Evolutionary conservation across 2,329 filamentous ascomycete genomes (phyloP), one percentile per base, ranked within the genome.

Genomic region (Fusarium secorum): DNA sequence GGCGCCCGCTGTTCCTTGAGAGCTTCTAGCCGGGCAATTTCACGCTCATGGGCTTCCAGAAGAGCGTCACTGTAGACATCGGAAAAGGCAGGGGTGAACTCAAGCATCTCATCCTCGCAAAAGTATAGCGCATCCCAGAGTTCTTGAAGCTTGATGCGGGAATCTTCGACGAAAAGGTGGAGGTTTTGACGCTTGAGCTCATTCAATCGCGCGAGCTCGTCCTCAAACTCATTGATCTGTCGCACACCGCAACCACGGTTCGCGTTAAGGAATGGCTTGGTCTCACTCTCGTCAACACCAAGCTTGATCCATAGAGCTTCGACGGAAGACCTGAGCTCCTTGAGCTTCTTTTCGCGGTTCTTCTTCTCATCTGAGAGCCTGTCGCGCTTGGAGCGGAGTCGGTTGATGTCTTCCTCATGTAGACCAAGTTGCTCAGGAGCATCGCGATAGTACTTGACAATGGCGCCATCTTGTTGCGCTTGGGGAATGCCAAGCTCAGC

Each of bases 101-200:
- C 95, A 61, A 98, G 89, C 95, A 98, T 98, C 83, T 99, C 96
- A 77, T 99, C 96, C 79, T 99, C 96, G 0, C 93, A 97, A 78
- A 97, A 95, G 83, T 96, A 98, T 3, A 99, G 84, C 1, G 89
- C 86, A 78, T 99, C 96, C 96, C 97, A 99, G 1, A 99, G 88
- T 77, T 97, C 95, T 80, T 98, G 95, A 15, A 99, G 87, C 78
- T 93, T 93, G 82, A 90, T 93, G 42, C 97, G 89, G 24, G 95
- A 92, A 83, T 99, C 96, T 79, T 98, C 96, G 15, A 99, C 94
- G 76, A 99, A 99, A 8, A 98, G 82, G 78, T 98, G 95, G 69
- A 99, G 86, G 76, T 99, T 98, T 79, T 99, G 93, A 75, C 92
- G 88, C 85, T 99, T 99, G 64, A 98, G 87, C 80, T 98, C 95